Evolutionary conservation across 2,329 filamentous ascomycete species (phyloP).

Genomic region (Neofusicoccum parvum): DNA sequence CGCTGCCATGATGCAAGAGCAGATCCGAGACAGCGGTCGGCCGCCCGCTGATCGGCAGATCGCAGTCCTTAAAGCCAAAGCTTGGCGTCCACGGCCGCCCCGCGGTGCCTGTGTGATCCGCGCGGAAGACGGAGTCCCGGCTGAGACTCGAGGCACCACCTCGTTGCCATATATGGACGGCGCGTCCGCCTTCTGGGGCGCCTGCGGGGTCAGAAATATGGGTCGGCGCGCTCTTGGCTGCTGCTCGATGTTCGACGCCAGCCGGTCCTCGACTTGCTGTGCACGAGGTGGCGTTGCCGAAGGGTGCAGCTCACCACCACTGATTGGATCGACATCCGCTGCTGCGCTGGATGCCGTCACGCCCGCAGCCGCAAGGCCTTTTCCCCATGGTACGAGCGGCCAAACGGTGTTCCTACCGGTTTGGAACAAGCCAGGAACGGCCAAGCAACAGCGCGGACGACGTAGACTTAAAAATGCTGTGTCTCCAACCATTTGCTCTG

Average conservation of each 20-base stretch:
- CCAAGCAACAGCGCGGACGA: neutral
- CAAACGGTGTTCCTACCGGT: neutral
- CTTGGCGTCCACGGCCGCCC: neutral
- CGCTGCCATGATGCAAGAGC: neutral
- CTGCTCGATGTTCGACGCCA: neutral
- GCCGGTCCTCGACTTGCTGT: neutral
- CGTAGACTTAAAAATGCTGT: slow-evolving; percentile 5
- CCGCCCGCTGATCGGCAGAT: neutral
- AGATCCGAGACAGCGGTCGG: neutral
- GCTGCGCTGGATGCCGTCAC: neutral
- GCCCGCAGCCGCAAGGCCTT: slow-evolving; percentile 4
- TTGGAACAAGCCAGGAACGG: neutral
- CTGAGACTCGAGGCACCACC: neutral
- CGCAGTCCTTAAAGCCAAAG: neutral
- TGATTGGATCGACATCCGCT: neutral
- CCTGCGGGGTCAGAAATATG: slow-evolving; percentile 11
- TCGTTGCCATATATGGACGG: slow-evolving; percentile 2
- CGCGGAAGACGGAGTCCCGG: slow-evolving; percentile 10
- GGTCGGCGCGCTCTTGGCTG: neutral
- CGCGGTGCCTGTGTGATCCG: slow-evolving; percentile 5
- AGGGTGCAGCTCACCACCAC: neutral
- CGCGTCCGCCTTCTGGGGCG: neutral
- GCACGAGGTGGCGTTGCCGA: neutral
- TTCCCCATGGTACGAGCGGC: neutral
- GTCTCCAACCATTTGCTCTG: neutral